phyloP scores from a whole-genome alignment of 805 yeast species.

The Candida multigemmis region DNA sequence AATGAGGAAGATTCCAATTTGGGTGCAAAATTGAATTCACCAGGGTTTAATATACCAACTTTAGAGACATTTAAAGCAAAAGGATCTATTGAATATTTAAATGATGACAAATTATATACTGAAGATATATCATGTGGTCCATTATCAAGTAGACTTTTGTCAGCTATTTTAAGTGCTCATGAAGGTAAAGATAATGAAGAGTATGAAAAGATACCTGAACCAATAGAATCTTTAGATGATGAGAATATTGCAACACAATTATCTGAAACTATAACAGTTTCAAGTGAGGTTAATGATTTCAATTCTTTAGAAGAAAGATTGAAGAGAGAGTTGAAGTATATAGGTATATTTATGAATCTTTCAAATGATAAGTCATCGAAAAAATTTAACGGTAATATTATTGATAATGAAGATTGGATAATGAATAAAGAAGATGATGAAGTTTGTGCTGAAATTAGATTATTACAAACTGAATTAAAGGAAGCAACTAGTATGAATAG shows the following conservation, averaged over 20 bases:
- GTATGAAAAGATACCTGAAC: conserved; percentile 11
- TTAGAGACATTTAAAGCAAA: conserved; percentile 43
- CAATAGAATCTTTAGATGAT: conserved; percentile 11
- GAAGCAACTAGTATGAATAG: conserved; percentile 55
- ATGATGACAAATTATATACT: conserved; percentile 56
- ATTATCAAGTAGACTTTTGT: conserved; percentile 67
- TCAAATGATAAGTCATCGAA: conserved; percentile 25
- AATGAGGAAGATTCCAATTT: conserved; percentile 61
- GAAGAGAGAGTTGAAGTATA: conserved; percentile 78
- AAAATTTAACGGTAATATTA: conserved; percentile 21
- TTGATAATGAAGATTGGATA: conserved; percentile 65
- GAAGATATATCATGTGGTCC: conserved; percentile 88
- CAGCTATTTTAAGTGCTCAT: conserved; percentile 61
- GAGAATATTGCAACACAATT: conserved; percentile 29
- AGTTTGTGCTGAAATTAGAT: conserved; percentile 73
- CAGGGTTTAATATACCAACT: conserved; percentile 35
- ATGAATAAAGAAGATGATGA: conserved; percentile 87
- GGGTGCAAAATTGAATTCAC: conserved; percentile 36
- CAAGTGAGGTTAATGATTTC: conserved; percentile 60
- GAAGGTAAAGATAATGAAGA: conserved; percentile 16
- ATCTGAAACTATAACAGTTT: conserved; percentile 31
- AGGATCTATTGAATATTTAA: conserved; percentile 47
- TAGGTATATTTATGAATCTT: conserved; percentile 76
- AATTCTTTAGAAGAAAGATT: conserved; percentile 78
- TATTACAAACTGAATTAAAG: conserved; percentile 58